Percentiles rank a stretch among this genome's conserved stretches.
Evolutionary conservation across 2,329 filamentous ascomycete species (phyloP).

Genomic region (Verticillium nonalfalfae): DNA sequence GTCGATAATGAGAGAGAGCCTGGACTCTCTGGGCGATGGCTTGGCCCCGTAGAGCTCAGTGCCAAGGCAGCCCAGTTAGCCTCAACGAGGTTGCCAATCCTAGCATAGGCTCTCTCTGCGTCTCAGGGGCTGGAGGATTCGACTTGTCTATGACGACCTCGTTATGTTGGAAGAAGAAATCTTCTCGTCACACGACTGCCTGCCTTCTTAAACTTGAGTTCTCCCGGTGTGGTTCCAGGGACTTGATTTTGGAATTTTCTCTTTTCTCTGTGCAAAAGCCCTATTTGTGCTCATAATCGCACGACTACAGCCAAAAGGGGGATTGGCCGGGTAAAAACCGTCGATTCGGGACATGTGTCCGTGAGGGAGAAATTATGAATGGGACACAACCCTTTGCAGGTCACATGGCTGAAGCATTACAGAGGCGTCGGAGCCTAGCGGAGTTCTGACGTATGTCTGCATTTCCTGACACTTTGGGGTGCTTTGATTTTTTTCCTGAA

Average conservation of each 20-base stretch:
- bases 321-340: neutral
- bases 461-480: neutral
- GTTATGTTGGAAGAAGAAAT: too few species aligned
- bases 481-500: neutral
- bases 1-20: neutral
- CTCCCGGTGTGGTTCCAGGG: too few species aligned
- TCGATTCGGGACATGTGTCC: neutral
- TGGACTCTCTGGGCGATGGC: neutral
- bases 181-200: too few species aligned
- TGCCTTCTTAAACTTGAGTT: too few species aligned
- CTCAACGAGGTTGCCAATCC: neutral
- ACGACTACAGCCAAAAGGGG: neutral
- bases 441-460: neutral
- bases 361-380: neutral
- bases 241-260: neutral
- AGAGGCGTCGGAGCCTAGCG: neutral
- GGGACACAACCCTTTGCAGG: neutral
- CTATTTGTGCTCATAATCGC: neutral
- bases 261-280: neutral
- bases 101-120: too few species aligned
- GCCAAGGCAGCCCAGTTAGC: neutral
- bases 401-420: neutral
- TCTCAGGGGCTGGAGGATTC: too few species aligned
- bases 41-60: neutral
- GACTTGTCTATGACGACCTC: too few species aligned